Conservation (phyloP, 2,329 filamentous ascomycete species). For the Ambrosiella beaveri region DNA sequence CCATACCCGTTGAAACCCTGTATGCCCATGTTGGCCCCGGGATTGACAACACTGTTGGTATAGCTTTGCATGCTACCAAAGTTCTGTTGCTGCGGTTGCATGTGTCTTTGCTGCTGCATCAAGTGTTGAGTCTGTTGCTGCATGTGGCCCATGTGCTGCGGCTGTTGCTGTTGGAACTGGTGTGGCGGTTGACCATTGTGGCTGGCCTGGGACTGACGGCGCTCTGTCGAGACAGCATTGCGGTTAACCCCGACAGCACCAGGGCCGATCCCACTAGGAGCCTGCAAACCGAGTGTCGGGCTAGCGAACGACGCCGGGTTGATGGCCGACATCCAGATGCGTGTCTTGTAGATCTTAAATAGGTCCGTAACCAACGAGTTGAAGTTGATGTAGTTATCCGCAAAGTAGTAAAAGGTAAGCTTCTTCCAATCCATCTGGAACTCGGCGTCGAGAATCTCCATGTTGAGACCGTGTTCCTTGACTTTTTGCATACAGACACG, state of each 20-base stretch:
- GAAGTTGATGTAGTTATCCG: slow-evolving; percentile 97
- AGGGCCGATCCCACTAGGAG: slow-evolving; percentile 48
- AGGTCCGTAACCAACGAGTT: slow-evolving; percentile 92
- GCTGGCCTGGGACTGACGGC: slow-evolving; percentile 24
- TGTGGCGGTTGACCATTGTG: slow-evolving; percentile 18
- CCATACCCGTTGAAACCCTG: slow-evolving; percentile 2
- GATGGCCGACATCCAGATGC: slow-evolving; percentile 99
- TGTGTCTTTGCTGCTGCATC: slow-evolving; percentile 3
- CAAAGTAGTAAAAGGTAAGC: slow-evolving; percentile 97
- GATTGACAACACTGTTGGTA: background rate
- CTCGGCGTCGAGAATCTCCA: slow-evolving; percentile 97
- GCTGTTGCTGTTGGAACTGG: slow-evolving; percentile 19
- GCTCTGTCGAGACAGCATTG: slow-evolving; percentile 31
- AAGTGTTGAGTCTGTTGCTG: slow-evolving; percentile 8
- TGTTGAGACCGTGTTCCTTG: slow-evolving; percentile 79
- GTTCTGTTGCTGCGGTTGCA: background rate
- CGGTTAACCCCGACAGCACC: slow-evolving; percentile 45
- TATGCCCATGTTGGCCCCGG: background rate
- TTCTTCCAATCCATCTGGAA: slow-evolving; percentile 99
- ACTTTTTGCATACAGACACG: slow-evolving; percentile 94
- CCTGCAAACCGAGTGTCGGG: slow-evolving; percentile 53
- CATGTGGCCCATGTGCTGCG: slow-evolving; percentile 19
- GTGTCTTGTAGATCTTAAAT: slow-evolving; percentile 98
- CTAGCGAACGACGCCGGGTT: slow-evolving; percentile 91
- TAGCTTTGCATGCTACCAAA: background rate